These are phyloP conservation scores for Prunus salicina DNA, from an alignment of 306 rosid genomes.

Conservation along the genomic window DNA sequence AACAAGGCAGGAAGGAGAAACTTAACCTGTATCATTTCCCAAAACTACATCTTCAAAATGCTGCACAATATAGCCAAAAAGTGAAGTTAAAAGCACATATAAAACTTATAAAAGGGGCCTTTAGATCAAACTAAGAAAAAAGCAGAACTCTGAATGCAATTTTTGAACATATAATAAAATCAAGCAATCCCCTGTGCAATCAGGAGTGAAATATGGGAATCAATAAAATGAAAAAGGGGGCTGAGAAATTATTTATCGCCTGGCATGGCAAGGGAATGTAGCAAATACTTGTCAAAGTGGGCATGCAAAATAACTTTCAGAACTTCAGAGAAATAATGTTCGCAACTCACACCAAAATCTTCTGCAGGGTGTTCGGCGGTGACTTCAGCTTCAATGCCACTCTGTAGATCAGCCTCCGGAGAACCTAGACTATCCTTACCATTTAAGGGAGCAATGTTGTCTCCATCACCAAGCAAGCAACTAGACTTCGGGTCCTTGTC, in stretches of 20 bases:
- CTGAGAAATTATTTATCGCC: not conserved
- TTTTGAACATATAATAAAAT: not conserved
- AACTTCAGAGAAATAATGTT: conserved; percentile 11
- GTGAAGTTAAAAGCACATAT: conserved; percentile 28
- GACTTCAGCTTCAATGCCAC: conserved; percentile 40
- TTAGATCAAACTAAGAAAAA: conserved; percentile 1
- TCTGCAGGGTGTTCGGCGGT: conserved; percentile 38
- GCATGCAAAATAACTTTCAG: not conserved
- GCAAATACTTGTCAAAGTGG: not conserved
- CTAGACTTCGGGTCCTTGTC: conserved; percentile 44
- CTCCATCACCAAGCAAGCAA: conserved; percentile 34
- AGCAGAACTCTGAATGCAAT: not conserved
- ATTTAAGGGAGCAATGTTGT: conserved; percentile 30
- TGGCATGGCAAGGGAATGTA: not conserved
- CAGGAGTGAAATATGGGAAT: not conserved
- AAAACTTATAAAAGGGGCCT: conserved; percentile 1
- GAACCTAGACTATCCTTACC: conserved; percentile 39
- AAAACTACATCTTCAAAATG: conserved; percentile 41
- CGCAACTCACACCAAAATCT: conserved; percentile 61
- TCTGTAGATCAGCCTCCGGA: conserved; percentile 43
- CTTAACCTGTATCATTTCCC: conserved; percentile 78
- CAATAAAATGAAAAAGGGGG: not conserved
- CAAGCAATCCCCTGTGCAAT: not conserved
- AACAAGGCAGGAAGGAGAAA: conserved; percentile 6
- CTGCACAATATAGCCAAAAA: conserved; percentile 54